Percentiles rank a stretch among this genome's conserved stretches.
Evolutionary conservation across 148 eudicot genomes (phyloP).

Genomic region (Vaccinium macrocarpon): DNA sequence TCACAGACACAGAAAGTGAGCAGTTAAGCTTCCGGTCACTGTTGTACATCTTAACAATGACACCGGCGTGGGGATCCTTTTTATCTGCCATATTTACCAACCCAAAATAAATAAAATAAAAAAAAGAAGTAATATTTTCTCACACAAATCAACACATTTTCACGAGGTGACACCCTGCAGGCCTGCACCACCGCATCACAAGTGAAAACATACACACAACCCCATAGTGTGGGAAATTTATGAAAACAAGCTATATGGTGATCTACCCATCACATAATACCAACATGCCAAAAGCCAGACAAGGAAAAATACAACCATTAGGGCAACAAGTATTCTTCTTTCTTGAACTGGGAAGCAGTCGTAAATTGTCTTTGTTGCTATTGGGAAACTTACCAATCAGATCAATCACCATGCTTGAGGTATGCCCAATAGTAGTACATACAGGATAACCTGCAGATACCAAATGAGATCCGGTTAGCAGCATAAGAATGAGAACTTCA

Average conservation of each 20-base stretch:
- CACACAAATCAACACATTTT: not conserved
- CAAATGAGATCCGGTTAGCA: conserved; percentile 6
- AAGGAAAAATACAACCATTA: not conserved
- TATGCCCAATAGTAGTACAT: conserved; percentile 22
- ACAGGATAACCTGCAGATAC: conserved; percentile 29
- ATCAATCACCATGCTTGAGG: conserved; percentile 42
- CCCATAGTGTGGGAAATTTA: not conserved
- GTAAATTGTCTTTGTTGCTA: not conserved
- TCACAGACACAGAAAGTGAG: conserved; percentile 75
- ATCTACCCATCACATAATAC: conserved; percentile 5
- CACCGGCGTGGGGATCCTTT: conserved; percentile 65
- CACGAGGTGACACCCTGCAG: not conserved
- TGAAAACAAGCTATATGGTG: not conserved
- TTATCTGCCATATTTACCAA: conserved; percentile 45
- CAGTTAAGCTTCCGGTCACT: conserved; percentile 45
- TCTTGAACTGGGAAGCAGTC: not conserved
- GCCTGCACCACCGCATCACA: not conserved
- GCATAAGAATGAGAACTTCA: not conserved
- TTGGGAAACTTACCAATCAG: conserved; percentile 45
- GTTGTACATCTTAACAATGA: conserved; percentile 55
- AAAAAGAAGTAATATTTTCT: not conserved
- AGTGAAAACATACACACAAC: not conserved
- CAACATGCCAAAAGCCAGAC: conserved; percentile 1
- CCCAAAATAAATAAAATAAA: not conserved
- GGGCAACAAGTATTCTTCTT: not conserved